Conservation (phyloP, 495 filamentous ascomycete species). For the Aspergillus panamensis region DNA sequence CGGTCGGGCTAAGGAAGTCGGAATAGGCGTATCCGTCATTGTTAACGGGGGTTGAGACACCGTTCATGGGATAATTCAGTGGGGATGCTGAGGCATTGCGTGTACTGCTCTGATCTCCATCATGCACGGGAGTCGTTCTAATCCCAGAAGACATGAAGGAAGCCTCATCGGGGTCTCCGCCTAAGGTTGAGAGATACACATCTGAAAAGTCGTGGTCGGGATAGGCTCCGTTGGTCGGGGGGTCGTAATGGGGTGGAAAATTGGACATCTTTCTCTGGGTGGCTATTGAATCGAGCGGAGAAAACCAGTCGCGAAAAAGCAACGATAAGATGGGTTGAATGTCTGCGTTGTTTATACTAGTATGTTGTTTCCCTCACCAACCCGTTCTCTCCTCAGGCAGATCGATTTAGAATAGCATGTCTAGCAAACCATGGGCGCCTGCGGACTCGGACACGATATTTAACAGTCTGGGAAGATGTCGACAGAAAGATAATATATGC, state of each 20-base stretch:
- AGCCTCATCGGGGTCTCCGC: slow-evolving; percentile 37
- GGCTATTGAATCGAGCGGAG: neutral
- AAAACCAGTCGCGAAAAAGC: neutral
- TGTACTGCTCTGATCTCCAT: slow-evolving; percentile 17
- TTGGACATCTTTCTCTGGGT: slow-evolving; percentile 21
- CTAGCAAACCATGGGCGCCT: slow-evolving; percentile 11
- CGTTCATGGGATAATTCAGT: slow-evolving; percentile 3
- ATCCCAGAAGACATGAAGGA: slow-evolving; percentile 37
- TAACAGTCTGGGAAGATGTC: neutral
- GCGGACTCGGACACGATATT: neutral
- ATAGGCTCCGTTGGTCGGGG: slow-evolving; percentile 18
- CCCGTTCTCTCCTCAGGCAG: slow-evolving; percentile 5
- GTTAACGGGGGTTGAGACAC: slow-evolving; percentile 5
- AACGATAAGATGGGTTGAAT: too few species aligned
- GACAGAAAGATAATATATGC: neutral
- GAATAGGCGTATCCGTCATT: slow-evolving; percentile 19
- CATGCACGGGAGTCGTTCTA: slow-evolving; percentile 30
- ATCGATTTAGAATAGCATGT: slow-evolving; percentile 9
- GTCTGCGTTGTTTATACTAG: too few species aligned
- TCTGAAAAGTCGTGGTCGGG: slow-evolving; percentile 22
- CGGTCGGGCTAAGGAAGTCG: slow-evolving; percentile 23
- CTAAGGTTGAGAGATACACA: slow-evolving; percentile 39
- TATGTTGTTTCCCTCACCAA: neutral
- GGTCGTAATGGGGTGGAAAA: slow-evolving; percentile 29
- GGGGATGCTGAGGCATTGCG: slow-evolving; percentile 14